These are phyloP conservation scores for Aphanoascus verrucosus DNA, from an alignment of 2,329 filamentous ascomycete species.

Conservation along the genomic window DNA sequence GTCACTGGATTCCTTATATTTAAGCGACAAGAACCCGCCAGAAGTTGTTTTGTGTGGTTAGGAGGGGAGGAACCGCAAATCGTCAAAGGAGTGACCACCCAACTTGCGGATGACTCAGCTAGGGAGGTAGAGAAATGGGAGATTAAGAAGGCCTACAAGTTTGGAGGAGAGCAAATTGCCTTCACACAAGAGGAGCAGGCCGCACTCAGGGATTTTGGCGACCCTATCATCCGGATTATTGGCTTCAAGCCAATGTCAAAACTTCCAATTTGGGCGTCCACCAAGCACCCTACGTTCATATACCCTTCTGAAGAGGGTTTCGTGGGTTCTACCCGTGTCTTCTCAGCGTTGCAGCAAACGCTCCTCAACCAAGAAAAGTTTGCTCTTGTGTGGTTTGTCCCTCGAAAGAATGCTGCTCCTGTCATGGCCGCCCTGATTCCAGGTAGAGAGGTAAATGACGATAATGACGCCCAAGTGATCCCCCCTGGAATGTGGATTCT, in stretches of 20 bases:
- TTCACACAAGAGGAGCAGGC: slow-evolving; percentile 80
- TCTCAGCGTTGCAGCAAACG: slow-evolving; percentile 82
- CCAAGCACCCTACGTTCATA: slow-evolving; percentile 80
- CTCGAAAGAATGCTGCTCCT: slow-evolving; percentile 69
- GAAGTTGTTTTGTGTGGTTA: slow-evolving; percentile 79
- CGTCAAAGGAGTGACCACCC: slow-evolving; percentile 60
- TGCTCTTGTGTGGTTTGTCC: slow-evolving; percentile 79
- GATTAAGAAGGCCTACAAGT: slow-evolving; percentile 87
- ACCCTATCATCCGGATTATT: slow-evolving; percentile 74
- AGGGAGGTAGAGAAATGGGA: slow-evolving; percentile 68
- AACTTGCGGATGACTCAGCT: slow-evolving; percentile 66
- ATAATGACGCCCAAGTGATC: slow-evolving; percentile 56
- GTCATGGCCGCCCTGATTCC: slow-evolving; percentile 72
- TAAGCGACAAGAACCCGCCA: slow-evolving; percentile 68
- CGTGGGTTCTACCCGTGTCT: slow-evolving; percentile 84
- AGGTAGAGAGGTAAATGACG: slow-evolving; percentile 55
- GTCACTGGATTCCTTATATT: slow-evolving; percentile 88
- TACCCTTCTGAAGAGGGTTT: slow-evolving; percentile 87
- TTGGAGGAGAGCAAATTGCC: slow-evolving; percentile 78
- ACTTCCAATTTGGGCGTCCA: slow-evolving; percentile 72
- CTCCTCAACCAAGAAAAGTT: slow-evolving; percentile 68
- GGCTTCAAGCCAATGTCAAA: slow-evolving; percentile 77
- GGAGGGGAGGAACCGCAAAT: slow-evolving; percentile 79
- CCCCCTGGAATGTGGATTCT: slow-evolving; percentile 83
- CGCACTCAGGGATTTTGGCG: slow-evolving; percentile 65